Conservation (phyloP, 805 yeast species). For the Monosporozyma solicola region DNA sequence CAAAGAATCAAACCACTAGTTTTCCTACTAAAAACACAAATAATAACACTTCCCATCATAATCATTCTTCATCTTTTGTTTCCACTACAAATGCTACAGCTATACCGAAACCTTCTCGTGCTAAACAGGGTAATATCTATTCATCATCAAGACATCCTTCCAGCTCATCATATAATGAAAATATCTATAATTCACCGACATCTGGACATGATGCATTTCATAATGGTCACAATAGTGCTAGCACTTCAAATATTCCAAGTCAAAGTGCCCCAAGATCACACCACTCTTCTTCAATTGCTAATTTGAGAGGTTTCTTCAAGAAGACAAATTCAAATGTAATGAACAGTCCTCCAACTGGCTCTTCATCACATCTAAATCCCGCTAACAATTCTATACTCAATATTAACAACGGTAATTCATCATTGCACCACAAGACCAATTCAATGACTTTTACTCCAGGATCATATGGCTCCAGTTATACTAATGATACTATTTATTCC, state of each 20-base stretch:
- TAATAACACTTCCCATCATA: not conserved
- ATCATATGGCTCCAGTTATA: constrained; percentile 30
- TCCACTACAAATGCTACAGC: constrained; percentile 17
- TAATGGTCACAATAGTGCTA: not conserved
- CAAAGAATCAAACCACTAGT: not conserved
- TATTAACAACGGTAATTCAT: not conserved
- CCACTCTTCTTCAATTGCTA: constrained; percentile 66
- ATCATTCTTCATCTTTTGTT: not conserved
- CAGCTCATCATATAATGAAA: constrained; percentile 18
- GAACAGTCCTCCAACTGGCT: not conserved
- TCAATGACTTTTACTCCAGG: constrained; percentile 16
- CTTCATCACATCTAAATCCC: not conserved
- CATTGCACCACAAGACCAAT: not conserved
- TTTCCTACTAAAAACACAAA: not conserved
- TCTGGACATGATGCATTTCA: constrained; percentile 26
- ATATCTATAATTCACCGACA: constrained; percentile 21
- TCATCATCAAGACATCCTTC: constrained; percentile 30
- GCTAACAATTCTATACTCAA: not conserved
- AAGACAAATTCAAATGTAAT: constrained; percentile 24
- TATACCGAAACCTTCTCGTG: constrained; percentile 29
- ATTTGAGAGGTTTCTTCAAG: constrained; percentile 64
- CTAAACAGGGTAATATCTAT: constrained; percentile 29
- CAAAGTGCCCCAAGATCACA: constrained; percentile 39
- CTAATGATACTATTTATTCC: constrained; percentile 29
- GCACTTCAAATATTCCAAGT: constrained; percentile 26